A percentile compares a stretch with the other conserved stretches of the same genome.
These are phyloP conservation scores for Coemansia sp. DNA, from an alignment of 192 early-diverging fungal species.

Conservation along the genomic window DNA sequence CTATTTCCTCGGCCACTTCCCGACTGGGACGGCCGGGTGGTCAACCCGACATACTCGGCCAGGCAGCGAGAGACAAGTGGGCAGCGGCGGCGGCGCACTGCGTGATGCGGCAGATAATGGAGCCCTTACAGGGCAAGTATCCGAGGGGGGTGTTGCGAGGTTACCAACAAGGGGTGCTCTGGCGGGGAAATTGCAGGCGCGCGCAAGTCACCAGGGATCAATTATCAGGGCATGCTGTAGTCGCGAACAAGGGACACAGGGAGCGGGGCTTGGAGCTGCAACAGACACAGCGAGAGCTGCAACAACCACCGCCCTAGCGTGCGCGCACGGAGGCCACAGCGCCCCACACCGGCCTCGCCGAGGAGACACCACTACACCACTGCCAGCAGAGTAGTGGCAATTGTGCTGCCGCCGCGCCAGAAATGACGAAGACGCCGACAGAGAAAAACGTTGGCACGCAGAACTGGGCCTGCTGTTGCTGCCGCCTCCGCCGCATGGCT, in stretches of 20 bases:
- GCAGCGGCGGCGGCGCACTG: conserved; percentile 1
- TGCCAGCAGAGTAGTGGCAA: not conserved
- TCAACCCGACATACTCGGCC: conserved; percentile 4
- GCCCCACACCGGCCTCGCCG: not conserved
- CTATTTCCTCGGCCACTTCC: conserved; percentile 10
- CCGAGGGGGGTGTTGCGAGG: conserved; percentile 5
- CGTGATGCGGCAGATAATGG: conserved; percentile 11
- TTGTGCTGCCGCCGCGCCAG: conserved; percentile 3
- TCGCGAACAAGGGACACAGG: conserved; percentile 5
- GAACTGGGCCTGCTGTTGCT: not conserved
- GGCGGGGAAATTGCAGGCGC: not conserved
- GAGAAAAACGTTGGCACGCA: conserved; percentile 3
- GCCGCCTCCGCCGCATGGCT: not conserved
- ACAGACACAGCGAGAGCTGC: not conserved
- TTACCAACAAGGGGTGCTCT: conserved; percentile 14
- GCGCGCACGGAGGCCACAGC: not conserved
- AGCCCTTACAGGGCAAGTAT: conserved; percentile 8
- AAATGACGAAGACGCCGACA: not conserved
- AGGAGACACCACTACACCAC: not conserved
- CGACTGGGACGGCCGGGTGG: not conserved
- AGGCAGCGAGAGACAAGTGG: conserved; percentile 1
- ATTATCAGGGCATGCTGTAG: conserved; percentile 7
- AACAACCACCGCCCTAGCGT: conserved; percentile 5
- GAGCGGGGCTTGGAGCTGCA: not conserved
- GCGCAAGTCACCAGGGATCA: conserved; percentile 11